Evolutionary conservation across 192 early-diverging fungal species (phyloP).

Genomic region (Endogone sp.): DNA sequence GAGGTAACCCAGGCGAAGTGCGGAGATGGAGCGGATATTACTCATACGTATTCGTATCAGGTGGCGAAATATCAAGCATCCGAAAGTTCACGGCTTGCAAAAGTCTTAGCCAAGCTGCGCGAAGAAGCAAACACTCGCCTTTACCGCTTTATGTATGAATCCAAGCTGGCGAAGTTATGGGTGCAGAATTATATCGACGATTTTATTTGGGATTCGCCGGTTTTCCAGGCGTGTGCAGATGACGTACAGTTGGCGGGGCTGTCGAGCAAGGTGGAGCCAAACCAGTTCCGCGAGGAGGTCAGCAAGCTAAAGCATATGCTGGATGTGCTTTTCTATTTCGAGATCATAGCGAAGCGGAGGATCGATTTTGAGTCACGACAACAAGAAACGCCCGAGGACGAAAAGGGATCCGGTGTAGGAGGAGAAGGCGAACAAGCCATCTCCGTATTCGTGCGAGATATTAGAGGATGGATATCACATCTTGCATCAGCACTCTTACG

Average conservation of each 20-base stretch:
- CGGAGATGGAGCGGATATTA: slow-evolving; percentile 4
- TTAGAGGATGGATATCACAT: slow-evolving; percentile 23
- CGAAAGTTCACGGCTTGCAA: slow-evolving; percentile 2
- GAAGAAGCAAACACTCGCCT: not conserved
- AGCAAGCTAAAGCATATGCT: not conserved
- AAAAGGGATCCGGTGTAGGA: not conserved
- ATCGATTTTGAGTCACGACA: slow-evolving; percentile 21
- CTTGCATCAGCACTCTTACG: slow-evolving; percentile 17
- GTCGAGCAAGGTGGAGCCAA: not conserved
- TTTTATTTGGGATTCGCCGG: not conserved
- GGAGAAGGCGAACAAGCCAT: not conserved
- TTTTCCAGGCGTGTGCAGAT: not conserved
- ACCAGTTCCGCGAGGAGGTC: not conserved
- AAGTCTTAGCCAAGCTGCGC: not conserved
- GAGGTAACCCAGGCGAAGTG: slow-evolving; percentile 3
- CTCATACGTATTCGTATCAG: not conserved
- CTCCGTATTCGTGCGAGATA: slow-evolving; percentile 6
- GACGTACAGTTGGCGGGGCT: not conserved
- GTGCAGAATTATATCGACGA: not conserved
- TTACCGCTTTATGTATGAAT: not conserved
- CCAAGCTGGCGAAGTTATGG: not conserved
- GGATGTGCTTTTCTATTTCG: slow-evolving; percentile 31
- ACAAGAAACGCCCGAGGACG: slow-evolving; percentile 6
- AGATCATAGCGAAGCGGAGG: slow-evolving; percentile 21
- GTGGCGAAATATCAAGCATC: slow-evolving; percentile 2